These are phyloP conservation scores for Urochloa ruziziensis DNA, from an alignment of 176 grass and related monocot genomes.

Conservation along the genomic window DNA sequence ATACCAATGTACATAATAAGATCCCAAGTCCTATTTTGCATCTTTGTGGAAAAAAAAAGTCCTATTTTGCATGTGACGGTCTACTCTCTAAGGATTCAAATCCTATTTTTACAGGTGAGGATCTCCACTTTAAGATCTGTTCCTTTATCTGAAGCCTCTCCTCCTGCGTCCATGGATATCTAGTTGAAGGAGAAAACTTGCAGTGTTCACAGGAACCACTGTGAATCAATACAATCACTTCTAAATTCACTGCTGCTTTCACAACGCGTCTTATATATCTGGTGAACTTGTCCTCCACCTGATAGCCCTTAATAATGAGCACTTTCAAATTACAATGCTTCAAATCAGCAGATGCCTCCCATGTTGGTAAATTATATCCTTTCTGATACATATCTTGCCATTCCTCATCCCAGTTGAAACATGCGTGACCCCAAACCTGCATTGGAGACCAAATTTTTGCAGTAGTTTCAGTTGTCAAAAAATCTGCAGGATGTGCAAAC, in stretches of 20 bases:
- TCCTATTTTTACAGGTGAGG: too few species aligned
- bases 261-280: background rate
- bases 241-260: background rate
- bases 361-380: background rate
- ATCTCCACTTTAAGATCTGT: too few species aligned
- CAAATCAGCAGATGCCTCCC: background rate
- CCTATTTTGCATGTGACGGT: too few species aligned
- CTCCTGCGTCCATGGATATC: background rate
- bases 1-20: too few species aligned
- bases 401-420: background rate
- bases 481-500: too few species aligned
- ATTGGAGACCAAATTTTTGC: too few species aligned
- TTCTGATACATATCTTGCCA: background rate
- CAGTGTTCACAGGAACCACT: background rate
- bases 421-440: background rate
- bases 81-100: too few species aligned
- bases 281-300: background rate
- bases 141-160: background rate
- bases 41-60: too few species aligned
- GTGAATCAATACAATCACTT: background rate
- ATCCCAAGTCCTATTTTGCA: too few species aligned
- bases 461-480: too few species aligned
- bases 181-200: background rate
- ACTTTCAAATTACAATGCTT: background rate
- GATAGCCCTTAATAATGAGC: background rate